These are phyloP conservation scores for Tillandsia fasciculata DNA, from an alignment of 176 grass and related monocot species.

Conservation along the genomic window DNA sequence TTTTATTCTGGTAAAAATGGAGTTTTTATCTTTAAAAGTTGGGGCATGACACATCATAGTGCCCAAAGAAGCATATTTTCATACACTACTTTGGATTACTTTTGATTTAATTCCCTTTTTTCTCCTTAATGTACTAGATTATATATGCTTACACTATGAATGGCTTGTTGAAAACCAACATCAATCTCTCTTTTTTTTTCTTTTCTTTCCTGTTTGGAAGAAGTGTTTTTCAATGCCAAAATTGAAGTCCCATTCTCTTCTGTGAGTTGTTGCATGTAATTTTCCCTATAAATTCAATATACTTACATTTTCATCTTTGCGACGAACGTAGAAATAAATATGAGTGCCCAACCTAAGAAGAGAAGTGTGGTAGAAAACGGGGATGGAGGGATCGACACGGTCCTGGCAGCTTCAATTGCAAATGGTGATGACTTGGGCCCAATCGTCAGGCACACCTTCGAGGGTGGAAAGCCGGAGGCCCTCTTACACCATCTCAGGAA, in stretches of 20 bases:
- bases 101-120: too few relatives aligned
- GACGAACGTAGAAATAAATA: conserved; percentile 32
- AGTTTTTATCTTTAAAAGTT: too few relatives aligned
- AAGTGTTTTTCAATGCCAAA: neutral
- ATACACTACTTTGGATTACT: too few relatives aligned
- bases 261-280: neutral
- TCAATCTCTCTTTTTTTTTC: too few relatives aligned
- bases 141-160: too few relatives aligned
- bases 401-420: conserved; percentile 41
- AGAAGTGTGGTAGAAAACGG: conserved; percentile 45
- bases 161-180: too few relatives aligned
- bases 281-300: neutral
- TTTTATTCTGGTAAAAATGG: too few relatives aligned
- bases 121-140: too few relatives aligned
- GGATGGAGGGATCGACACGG: conserved; percentile 31
- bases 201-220: too few relatives aligned
- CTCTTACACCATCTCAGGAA: conserved; percentile 59
- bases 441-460: conserved; percentile 65
- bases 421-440: conserved; percentile 84
- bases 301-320: neutral
- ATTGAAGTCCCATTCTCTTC: neutral
- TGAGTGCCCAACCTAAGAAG: conserved; percentile 63
- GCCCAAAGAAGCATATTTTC: too few relatives aligned
- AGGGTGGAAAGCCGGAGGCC: conserved; percentile 69
- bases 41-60: too few relatives aligned